A percentile compares a stretch with the other conserved stretches of the same genome.
These are phyloP conservation scores for Aspergillus nanangensis DNA, from an alignment of 495 filamentous ascomycete genomes.

Conservation along the genomic window DNA sequence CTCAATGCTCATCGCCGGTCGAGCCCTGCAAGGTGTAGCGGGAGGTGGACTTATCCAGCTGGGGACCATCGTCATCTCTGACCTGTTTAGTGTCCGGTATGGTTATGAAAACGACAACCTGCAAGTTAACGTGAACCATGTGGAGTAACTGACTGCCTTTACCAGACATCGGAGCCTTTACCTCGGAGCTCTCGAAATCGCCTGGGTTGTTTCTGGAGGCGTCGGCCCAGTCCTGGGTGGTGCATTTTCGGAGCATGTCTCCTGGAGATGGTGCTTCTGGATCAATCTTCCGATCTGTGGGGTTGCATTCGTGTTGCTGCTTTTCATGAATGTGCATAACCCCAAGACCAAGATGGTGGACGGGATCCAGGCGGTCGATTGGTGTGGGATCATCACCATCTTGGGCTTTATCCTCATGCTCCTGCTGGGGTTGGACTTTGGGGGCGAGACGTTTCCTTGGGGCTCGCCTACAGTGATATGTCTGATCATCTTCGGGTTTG, in stretches of 20 bases:
- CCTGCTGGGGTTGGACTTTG: constrained; percentile 65
- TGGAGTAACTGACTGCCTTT: no score
- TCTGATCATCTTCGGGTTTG: constrained; percentile 62
- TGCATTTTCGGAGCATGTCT: constrained; percentile 49
- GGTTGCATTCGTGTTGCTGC: constrained; percentile 56
- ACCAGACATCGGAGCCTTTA: constrained; percentile 45
- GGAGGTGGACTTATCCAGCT: constrained; percentile 68
- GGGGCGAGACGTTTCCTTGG: constrained; percentile 65
- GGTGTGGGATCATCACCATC: constrained; percentile 58
- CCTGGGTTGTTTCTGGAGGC: constrained; percentile 61
- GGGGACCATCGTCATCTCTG: constrained; percentile 67
- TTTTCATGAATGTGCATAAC: constrained; percentile 67
- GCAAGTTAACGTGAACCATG: no score
- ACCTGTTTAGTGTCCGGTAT: constrained; percentile 67
- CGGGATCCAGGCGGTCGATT: constrained; percentile 69
- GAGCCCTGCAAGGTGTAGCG: constrained; percentile 67
- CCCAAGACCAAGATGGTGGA: constrained; percentile 60
- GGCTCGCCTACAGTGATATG: constrained; percentile 61
- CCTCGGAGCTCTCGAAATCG: constrained; percentile 46
- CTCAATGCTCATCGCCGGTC: constrained; percentile 62
- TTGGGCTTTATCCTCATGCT: constrained; percentile 66
- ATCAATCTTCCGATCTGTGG: constrained; percentile 59
- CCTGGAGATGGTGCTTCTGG: constrained; percentile 53
- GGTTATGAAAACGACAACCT: no score
- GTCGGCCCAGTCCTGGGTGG: constrained; percentile 65